Conservation (phyloP, 495 filamentous ascomycete genomes). For the Penicillium pulvis region DNA sequence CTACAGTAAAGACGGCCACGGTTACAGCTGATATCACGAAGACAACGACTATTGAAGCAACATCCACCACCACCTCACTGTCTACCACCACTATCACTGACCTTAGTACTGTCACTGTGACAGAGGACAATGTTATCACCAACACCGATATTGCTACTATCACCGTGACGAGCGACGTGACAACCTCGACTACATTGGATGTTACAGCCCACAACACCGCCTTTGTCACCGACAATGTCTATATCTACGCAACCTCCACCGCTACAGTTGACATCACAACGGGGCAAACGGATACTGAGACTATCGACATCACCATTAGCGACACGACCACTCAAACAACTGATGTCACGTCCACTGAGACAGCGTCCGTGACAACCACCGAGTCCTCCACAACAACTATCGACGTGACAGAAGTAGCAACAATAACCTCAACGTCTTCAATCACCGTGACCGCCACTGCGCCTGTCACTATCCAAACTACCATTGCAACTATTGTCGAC, state of each 20-base stretch:
- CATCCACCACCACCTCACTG: slow-evolving; percentile 1
- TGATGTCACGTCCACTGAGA: not conserved
- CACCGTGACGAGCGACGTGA: not conserved
- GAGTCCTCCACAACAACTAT: not conserved
- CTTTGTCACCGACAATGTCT: slow-evolving; percentile 1
- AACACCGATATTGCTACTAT: not conserved
- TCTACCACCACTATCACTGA: not conserved
- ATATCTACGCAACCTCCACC: not conserved
- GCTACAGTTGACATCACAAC: not conserved
- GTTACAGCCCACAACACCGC: not conserved
- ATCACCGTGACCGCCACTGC: not conserved
- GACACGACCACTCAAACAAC: not conserved
- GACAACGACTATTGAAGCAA: not conserved
- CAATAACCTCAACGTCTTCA: slow-evolving; percentile 4
- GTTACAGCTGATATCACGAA: slow-evolving; percentile 1
- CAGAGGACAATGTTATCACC: not conserved
- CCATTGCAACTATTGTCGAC: slow-evolving; percentile 1
- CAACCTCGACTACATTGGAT: not conserved
- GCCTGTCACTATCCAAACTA: slow-evolving; percentile 4
- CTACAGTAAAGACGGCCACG: slow-evolving; percentile 3
- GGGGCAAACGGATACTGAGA: slow-evolving; percentile 4
- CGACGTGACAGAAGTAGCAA: slow-evolving; percentile 8
- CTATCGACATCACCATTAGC: slow-evolving; percentile 2
- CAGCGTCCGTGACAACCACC: slow-evolving; percentile 1
- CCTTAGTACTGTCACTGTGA: slow-evolving; percentile 1